Base-by-base conservation (phyloP, 805 yeast species). In the Candida ipomoeae region DNA sequence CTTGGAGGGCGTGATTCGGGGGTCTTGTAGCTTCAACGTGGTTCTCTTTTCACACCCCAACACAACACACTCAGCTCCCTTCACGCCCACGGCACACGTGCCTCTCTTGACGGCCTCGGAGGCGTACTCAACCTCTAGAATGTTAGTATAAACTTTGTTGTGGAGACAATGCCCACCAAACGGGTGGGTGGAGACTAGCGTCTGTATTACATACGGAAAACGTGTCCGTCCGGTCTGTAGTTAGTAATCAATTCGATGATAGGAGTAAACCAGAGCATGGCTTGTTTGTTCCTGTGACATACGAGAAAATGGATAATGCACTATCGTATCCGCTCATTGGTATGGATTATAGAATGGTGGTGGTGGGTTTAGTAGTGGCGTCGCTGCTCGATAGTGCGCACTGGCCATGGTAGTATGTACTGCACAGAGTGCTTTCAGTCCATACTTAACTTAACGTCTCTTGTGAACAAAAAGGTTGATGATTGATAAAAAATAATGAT, bases 311-410 rank as follows among this genome's bases (percentile, higher is more conserved):
- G 55, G 97, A 91, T 62, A 92, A 81, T 50, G 99, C 99, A 80
- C 98, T 84, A 72, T 92, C 99, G 96, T 92, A 92, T 55, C 99
- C 98, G 79, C 97, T 89, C 99, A 92, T 92, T 36, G 44, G 21
- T 26, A 17, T 39, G 40, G 40, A 34, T 45, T 26, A 35, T 26
- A 6, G 34, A 8, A 21, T 18, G 40, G 23, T 31, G 40, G 23
- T 31, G 38, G 44, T 35, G 44, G 37, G 38, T 36, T 39, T 17
- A 11, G 40, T 44, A 44, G 35, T 49, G 48, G 52, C 48, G 52
- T 41, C 49, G 49, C 42, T 41, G 29, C 45, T 29, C 23, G 44
- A 23, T 44, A 38, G 51, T 44, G 51, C 51, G 51, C 40, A 43
- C 35, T 33, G 21, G n/a, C 41, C 33, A 18, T 31, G 34, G 41